A percentile compares a stretch with the other conserved stretches of the same genome.
These are phyloP conservation scores for Solanum infundibuliforme DNA, from an alignment of 257 asterid species.

Conservation along the genomic window DNA sequence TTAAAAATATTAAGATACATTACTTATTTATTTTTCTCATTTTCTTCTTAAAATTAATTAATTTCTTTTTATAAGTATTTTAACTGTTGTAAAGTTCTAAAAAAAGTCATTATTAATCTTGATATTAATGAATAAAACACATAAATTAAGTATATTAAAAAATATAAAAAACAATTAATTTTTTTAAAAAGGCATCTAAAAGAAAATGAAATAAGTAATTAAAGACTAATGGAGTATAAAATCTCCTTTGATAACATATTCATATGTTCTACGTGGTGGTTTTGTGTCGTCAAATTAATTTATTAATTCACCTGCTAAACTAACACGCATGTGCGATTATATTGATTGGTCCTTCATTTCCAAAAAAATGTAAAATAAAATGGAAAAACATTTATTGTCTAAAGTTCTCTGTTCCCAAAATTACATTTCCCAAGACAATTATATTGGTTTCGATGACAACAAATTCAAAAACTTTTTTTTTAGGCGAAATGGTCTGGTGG, in stretches of 20 bases:
- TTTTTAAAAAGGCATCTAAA: background rate
- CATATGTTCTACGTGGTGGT: background rate
- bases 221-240: background rate
- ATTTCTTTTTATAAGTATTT: no score
- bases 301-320: background rate
- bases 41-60: no score
- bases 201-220: no score
- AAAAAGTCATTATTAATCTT: no score
- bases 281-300: background rate
- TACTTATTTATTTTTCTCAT: no score
- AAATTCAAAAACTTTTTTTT: background rate
- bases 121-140: background rate
- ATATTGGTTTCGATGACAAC: background rate
- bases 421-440: background rate
- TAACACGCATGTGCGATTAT: background rate
- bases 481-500: no score
- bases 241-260: background rate
- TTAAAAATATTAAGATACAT: no score
- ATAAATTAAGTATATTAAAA: no score
- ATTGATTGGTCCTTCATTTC: background rate
- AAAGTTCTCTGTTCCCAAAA: background rate
- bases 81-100: no score
- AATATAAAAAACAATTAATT: no score
- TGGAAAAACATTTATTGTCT: background rate
- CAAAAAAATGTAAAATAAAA: background rate